These are phyloP conservation scores for Guadua angustifolia DNA, from an alignment of 176 grass and related monocot genomes.

Conservation along the genomic window DNA sequence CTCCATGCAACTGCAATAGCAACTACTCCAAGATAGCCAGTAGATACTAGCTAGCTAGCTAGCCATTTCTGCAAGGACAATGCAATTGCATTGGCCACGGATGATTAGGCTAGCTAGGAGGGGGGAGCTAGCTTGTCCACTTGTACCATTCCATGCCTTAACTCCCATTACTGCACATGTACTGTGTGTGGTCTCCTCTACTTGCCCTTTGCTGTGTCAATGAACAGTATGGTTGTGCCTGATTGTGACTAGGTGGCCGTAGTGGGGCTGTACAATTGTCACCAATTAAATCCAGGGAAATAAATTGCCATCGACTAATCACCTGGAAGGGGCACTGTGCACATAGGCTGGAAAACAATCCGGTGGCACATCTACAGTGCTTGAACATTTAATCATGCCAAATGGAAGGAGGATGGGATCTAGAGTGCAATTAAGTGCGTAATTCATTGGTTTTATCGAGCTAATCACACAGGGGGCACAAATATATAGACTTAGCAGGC, in stretches of 20 bases:
- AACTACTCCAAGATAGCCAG: neutral
- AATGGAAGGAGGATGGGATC: conserved; percentile 26
- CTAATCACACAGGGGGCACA: too few relatives aligned
- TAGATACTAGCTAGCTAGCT: neutral
- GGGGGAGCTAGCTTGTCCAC: neutral
- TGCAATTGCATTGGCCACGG: conserved; percentile 18
- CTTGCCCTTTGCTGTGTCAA: conserved; percentile 43
- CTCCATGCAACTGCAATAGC: neutral
- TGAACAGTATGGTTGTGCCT: conserved; percentile 42
- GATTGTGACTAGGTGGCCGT: conserved; percentile 47
- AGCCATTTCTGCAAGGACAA: conserved; percentile 46
- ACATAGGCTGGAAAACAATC: conserved; percentile 24
- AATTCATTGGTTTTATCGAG: neutral
- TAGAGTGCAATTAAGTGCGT: neutral
- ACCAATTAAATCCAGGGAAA: conserved; percentile 45
- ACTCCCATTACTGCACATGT: conserved; percentile 40
- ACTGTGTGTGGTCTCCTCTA: conserved; percentile 48
- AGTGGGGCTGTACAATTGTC: conserved; percentile 40
- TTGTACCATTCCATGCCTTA: conserved; percentile 19
- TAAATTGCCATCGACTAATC: conserved; percentile 46
- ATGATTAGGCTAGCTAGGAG: neutral
- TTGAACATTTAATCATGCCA: conserved; percentile 17
- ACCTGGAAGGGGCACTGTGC: conserved; percentile 51
- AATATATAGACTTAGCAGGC: too few relatives aligned
- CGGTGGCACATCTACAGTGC: conserved; percentile 15